These are phyloP conservation scores for Alternaria tenuissima DNA, from an alignment of 2,329 filamentous ascomycete species.

Conservation along the genomic window DNA sequence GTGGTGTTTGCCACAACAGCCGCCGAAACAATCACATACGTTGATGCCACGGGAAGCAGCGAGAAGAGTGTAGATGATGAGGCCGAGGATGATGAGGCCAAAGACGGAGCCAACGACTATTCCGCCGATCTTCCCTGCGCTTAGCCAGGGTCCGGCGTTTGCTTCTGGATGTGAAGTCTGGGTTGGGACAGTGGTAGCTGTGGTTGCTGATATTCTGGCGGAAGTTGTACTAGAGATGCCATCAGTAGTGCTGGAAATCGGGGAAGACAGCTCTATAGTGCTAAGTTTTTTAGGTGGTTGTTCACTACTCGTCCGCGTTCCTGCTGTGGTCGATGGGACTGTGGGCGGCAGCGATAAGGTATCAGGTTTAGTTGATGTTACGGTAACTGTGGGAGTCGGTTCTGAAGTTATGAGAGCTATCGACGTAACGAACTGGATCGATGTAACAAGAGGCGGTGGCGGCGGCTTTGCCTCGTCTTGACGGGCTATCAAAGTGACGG, in stretches of 20 bases:
- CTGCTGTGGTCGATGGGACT: background rate
- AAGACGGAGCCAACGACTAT: conserved; percentile 9
- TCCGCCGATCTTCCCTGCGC: background rate
- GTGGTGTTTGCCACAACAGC: background rate
- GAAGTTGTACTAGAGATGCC: background rate
- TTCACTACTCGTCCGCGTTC: background rate
- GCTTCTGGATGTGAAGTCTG: background rate
- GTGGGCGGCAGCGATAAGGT: background rate
- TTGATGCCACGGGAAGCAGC: conserved; percentile 12
- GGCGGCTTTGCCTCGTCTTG: background rate
- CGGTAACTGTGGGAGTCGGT: background rate
- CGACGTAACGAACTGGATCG: background rate
- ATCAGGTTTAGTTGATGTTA: background rate
- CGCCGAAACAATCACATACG: conserved; percentile 16
- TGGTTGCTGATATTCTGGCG: background rate
- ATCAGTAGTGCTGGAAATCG: background rate
- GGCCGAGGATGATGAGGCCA: conserved; percentile 7
- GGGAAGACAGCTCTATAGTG: background rate
- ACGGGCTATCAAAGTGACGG: background rate
- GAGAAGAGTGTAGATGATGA: conserved; percentile 1
- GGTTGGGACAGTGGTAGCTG: background rate
- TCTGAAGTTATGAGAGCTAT: background rate
- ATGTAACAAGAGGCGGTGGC: background rate
- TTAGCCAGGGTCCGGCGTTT: background rate
- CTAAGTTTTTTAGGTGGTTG: background rate